Conservation (phyloP, 176 grass and related monocot species). For the Avena insularis region DNA sequence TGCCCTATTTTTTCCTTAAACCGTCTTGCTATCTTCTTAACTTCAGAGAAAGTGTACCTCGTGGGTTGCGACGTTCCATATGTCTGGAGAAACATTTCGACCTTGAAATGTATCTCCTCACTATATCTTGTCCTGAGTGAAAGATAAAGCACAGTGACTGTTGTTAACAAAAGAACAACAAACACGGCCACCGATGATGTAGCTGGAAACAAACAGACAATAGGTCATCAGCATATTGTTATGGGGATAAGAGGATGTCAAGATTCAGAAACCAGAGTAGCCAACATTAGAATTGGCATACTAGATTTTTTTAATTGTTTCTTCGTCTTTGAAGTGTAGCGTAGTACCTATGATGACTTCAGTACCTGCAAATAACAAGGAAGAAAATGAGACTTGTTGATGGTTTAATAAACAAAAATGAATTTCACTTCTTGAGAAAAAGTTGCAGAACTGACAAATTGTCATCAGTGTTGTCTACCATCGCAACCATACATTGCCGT, state of each 20-base stretch:
- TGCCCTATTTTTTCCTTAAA: conserved; percentile 15
- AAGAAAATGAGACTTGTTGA: background rate
- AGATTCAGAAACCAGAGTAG: background rate
- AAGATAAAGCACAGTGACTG: background rate
- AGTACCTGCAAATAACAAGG: background rate
- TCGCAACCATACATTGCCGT: background rate
- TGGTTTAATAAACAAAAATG: background rate
- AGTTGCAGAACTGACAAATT: background rate
- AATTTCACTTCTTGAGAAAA: background rate
- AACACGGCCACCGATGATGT: background rate
- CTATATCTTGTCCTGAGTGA: conserved; percentile 15
- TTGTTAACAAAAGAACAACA: background rate
- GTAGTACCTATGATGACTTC: conserved; percentile 11
- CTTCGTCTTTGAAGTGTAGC: background rate
- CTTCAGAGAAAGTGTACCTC: conserved; percentile 1
- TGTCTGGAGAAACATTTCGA: background rate
- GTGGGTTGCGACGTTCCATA: background rate
- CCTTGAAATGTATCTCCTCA: background rate
- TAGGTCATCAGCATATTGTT: background rate
- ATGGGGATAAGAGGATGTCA: background rate
- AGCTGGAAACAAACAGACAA: background rate
- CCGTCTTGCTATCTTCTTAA: conserved; percentile 4
- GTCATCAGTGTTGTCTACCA: background rate
- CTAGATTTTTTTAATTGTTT: background rate
- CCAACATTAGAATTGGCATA: background rate